Evolutionary conservation across 495 filamentous ascomycete species (phyloP).

Genomic region (Parachaetomium inaequale): DNA sequence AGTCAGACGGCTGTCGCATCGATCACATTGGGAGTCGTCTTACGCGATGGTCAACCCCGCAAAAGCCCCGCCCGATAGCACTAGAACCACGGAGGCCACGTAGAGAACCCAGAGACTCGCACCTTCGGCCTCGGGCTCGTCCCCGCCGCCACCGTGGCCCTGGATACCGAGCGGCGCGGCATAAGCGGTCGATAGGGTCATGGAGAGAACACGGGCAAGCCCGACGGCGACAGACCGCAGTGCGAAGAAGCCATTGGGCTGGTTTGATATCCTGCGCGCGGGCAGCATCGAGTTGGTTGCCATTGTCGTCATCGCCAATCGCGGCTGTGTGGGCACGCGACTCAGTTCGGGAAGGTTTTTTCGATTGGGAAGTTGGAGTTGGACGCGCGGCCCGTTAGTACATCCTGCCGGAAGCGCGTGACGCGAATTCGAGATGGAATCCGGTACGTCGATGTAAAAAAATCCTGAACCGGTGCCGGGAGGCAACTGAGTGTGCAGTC

Average conservation of each 20-base stretch:
- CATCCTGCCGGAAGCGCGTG: neutral
- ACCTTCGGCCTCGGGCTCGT: slow-evolving; percentile 39
- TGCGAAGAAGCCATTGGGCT: slow-evolving; percentile 36
- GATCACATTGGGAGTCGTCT: slow-evolving; percentile 15
- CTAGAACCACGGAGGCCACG: slow-evolving; percentile 53
- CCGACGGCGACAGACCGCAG: slow-evolving; percentile 40
- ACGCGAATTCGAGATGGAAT: too few relatives aligned
- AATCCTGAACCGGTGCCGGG: too few relatives aligned
- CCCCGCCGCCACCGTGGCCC: slow-evolving; percentile 27
- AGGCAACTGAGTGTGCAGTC: too few relatives aligned
- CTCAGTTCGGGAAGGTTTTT: neutral
- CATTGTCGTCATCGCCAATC: slow-evolving; percentile 15
- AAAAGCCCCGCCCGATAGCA: slow-evolving; percentile 88
- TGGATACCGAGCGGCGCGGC: slow-evolving; percentile 30
- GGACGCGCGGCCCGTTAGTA: neutral
- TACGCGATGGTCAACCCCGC: slow-evolving; percentile 91
- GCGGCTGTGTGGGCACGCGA: slow-evolving; percentile 3
- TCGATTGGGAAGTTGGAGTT: too few relatives aligned
- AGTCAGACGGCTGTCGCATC: slow-evolving; percentile 15
- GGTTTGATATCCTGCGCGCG: slow-evolving; percentile 14
- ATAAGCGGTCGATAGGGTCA: slow-evolving; percentile 36
- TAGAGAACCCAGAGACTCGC: slow-evolving; percentile 46
- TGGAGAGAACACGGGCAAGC: slow-evolving; percentile 37
- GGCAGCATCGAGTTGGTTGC: slow-evolving; percentile 1
- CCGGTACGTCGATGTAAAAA: neutral